Base-by-base conservation (phyloP, 805 yeast genomes). In the Wickerhamiella parazyma region DNA sequence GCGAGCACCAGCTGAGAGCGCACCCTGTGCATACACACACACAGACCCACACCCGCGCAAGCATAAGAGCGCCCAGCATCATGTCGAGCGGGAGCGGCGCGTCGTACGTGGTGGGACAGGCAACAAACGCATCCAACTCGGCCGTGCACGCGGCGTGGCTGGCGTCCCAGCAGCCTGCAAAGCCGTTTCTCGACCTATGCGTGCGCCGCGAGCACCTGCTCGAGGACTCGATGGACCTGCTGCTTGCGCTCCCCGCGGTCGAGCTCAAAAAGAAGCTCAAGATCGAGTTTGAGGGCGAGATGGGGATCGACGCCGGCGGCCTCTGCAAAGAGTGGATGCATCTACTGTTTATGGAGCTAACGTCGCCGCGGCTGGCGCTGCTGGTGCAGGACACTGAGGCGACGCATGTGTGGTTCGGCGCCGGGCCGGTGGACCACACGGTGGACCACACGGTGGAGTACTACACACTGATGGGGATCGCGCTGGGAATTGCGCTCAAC, bases 271-370 rank as follows among this genome's bases (percentile, higher is more conserved):
- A 87, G 55, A 72, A 84, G 1, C 61, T 89, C 24, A 71, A 75
- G 48, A 79, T 91, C 7, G 87, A 82, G 53, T 89, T 91, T 58
- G 64, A 79, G 3, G 78, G 78, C 47, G 98, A 89, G 56, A 93
- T 87, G 0, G 98, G 97, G 0, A 73, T 89, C 18, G 98, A 89
- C 64, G 96, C 86, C 0, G 97, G 98, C 2, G 98, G 98, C 0
- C 68, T 89, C 46, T 75, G 80, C 53, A 87, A 86, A 55, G 98
- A 89, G 55, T 89, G 98, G 98, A 87, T 91, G 59, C 66, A 76
- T 38, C 61, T 87, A 33, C 64, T 91, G 33, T 76, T 82, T 1
- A 73, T 72, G 46, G 78, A 79, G 20, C 59, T 89, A 1, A 81
- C 87, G 56, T 72, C 71, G 53, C 80, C 86, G 1, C 65, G 67